Evolutionary conservation across 768 basidiomycete genomes (phyloP), one percentile per base, ranked within the genome.

Genomic region (Phlebiopsis gigantea): DNA sequence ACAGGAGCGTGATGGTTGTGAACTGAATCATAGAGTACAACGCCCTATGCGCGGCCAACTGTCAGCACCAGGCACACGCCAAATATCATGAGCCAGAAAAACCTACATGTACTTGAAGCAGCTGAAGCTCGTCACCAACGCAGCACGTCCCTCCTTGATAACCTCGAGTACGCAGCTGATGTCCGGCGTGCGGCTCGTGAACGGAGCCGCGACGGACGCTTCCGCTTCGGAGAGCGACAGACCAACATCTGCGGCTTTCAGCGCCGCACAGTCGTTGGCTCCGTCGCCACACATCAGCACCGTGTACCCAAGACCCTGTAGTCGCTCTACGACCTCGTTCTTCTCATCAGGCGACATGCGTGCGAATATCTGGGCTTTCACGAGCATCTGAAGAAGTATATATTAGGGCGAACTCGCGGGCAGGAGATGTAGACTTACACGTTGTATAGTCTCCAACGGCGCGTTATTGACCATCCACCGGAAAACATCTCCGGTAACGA

Each of bases 291-390:
- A 98, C 88, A 98, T 98, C 9, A 96, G 80, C 14, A 98, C 97
- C 0, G 90, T 96, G 68, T 98, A 99, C 9, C 96, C 97, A 22
- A 99, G 79, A 1, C 81, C 77, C 65, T 98, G 97, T 10, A 99
- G 77, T 1, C 96, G 83, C 70, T 98, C 96, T 17, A 99, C 92
- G 17, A 98, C 84, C 69, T 99, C 97, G 63, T 98, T 96, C 74
- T 99, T 99, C 76, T 98, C 97, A 67, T 98, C 97, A 0, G 97
- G 97, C 8, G 97, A 99, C 97, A 99, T 98, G 22, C 97, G 84
- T 8, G 97, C 95, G 69, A 94, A 99, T 46, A 98, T 86, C 68
- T 97, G 92, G 1, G 95, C 85, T 71, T 96, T 96, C 29, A 98
- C 90, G 19, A 99, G 85, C 93, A 99, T 97, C 96, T 98, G 19